Conservation (phyloP, 2,329 filamentous ascomycete genomes). For the Passalora sequoiae region DNA sequence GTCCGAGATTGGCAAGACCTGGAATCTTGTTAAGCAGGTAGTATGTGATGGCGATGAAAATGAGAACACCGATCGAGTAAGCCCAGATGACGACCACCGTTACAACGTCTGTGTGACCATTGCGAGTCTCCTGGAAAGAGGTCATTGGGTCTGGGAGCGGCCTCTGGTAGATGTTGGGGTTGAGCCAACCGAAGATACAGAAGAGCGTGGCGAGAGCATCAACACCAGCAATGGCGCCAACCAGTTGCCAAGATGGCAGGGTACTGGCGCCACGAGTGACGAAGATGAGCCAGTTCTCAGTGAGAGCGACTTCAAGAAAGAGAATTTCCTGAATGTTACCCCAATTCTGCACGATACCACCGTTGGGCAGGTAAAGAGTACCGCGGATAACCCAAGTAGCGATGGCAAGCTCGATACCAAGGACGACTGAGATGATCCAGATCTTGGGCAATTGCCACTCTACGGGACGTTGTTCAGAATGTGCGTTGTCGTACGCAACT, state of each 20-base stretch:
- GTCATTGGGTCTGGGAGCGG: constrained; percentile 41
- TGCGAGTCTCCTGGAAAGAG: constrained; percentile 29
- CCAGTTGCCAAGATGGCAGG: constrained; percentile 68
- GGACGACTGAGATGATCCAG: constrained; percentile 67
- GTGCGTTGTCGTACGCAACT: constrained; percentile 72
- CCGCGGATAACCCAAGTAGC: constrained; percentile 71
- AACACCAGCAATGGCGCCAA: constrained; percentile 65
- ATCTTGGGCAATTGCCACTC: constrained; percentile 80
- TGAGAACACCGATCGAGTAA: constrained; percentile 61
- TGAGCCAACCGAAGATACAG: constrained; percentile 70
- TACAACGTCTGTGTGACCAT: constrained; percentile 56
- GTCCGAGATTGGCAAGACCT: constrained; percentile 58
- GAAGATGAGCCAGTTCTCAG: constrained; percentile 53
- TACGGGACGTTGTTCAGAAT: constrained; percentile 68
- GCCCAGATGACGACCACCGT: constrained; percentile 62
- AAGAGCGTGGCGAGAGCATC: constrained; percentile 69
- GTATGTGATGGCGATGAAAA: constrained; percentile 63
- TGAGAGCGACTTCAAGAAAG: constrained; percentile 50
- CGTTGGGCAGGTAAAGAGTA: constrained; percentile 62
- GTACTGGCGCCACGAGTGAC: constrained; percentile 60
- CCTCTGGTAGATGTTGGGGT: constrained; percentile 44
- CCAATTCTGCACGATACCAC: constrained; percentile 70
- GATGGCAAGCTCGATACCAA: constrained; percentile 62
- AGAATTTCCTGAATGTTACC: constrained; percentile 67
- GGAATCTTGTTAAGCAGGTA: constrained; percentile 55